Percentiles rank a stretch among this genome's conserved stretches.
Evolutionary conservation across 208 protist genomes (phyloP).

Genomic region (Trypanosoma grayi): DNA sequence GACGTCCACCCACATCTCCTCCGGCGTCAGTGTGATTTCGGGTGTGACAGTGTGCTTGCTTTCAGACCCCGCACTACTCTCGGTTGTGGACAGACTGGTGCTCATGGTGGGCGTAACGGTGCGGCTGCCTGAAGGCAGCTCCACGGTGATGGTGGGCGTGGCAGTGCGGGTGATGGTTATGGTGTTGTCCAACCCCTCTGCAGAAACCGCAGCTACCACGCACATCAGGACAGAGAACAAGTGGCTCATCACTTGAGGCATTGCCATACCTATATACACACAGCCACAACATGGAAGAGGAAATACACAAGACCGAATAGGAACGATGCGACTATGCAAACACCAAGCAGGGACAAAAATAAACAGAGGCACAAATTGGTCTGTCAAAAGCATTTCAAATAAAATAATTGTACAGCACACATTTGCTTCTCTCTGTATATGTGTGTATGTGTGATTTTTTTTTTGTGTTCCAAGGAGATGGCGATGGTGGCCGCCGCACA

Average conservation of each 20-base stretch:
- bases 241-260: not conserved
- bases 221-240: not conserved
- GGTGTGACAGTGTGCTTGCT: not conserved
- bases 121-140: not conserved
- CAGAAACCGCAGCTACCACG: not conserved
- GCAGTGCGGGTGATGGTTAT: not conserved
- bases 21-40: not conserved
- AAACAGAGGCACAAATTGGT: not conserved
- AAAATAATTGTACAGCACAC: too few species aligned
- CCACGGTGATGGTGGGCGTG: not conserved
- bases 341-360: not conserved
- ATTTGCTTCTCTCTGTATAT: too few species aligned
- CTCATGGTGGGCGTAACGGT: too few species aligned
- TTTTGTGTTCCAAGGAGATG: too few species aligned
- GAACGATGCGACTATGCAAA: not conserved
- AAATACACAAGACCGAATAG: not conserved
- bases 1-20: not conserved
- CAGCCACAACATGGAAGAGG: not conserved
- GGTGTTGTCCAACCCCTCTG: not conserved
- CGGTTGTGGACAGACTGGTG: too few species aligned
- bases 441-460: too few species aligned
- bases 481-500: too few species aligned
- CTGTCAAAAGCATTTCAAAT: conserved; percentile 1
- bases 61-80: too few species aligned
- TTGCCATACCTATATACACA: not conserved